Base-by-base conservation (phyloP, 225 moss, liverwort and hornwort genomes). In the Pleurozium schreberi region DNA sequence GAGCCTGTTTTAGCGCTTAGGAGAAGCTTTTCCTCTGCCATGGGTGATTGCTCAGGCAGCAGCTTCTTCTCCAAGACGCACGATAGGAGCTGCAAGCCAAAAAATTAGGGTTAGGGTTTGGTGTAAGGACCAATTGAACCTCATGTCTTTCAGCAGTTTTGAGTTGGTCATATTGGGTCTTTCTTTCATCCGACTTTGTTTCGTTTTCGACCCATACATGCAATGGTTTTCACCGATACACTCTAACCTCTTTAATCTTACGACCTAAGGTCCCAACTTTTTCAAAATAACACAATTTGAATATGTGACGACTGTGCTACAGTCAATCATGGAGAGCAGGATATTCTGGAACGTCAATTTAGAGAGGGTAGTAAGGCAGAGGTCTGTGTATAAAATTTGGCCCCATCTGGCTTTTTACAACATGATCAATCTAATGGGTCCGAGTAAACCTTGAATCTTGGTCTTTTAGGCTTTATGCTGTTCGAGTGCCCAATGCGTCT, bases 51-150 rank as follows among this genome's bases (percentile, higher is more conserved):
- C 40, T 92, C 88, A 18, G 98, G 98, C 63, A 97, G 84, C 45
- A 98, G 82, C 50, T 88, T 70, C 33, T 95, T 92, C 87, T 92
- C 91, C 83, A 93, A 83, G 50, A 93, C 82, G 77, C 98, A 98
- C 26, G 87, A 87, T 28, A 93, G 87, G 47, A 97, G 86, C 90
- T 98, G 95, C 64, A 80, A 70, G 36, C 53, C 76, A 52, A 66
- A 16, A 78, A 82, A 81, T 69, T 70, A 87, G 40, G 68, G 42
- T 76, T 53, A 76, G 86, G 70, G 17, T 47, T 85, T 33, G 47
- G 40, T 67, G 68, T 60, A 55, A 42, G 64, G 65, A 60, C 18
- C 36, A 36, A 73, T 53, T 20, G 16, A 40, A 14, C 67, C 68
- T 84, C 31, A 30, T 30, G 19, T 38, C 38, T 83, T 66, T 38